These are phyloP conservation scores for Penicillium ochrochloron DNA, from an alignment of 495 filamentous ascomycete genomes.

Conservation along the genomic window DNA sequence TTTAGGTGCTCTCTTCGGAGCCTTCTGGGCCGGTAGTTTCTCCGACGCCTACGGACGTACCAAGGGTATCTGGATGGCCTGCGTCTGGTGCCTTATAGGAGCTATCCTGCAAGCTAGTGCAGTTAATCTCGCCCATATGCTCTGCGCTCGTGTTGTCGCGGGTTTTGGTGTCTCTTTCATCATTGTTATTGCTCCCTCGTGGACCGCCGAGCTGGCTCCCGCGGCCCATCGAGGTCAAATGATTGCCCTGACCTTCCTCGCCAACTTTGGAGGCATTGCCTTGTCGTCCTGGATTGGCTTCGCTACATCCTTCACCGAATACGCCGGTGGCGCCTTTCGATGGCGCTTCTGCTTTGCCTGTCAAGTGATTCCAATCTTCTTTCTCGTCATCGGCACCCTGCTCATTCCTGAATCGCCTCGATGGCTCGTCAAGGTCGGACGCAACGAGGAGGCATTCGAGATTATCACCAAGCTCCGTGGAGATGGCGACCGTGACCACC, in stretches of 20 bases:
- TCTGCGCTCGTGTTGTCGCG: conserved; percentile 53
- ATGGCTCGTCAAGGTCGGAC: conserved; percentile 43
- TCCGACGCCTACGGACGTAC: conserved; percentile 54
- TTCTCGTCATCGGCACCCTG: conserved; percentile 46
- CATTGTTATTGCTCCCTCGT: conserved; percentile 58
- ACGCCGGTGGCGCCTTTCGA: conserved; percentile 43
- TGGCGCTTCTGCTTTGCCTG: conserved; percentile 61
- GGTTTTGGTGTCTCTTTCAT: conserved; percentile 59
- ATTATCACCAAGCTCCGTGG: conserved; percentile 58
- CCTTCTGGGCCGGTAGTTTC: conserved; percentile 51
- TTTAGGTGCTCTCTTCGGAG: conserved; percentile 51
- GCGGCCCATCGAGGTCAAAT: conserved; percentile 12
- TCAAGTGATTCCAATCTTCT: conserved; percentile 54
- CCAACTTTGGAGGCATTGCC: conserved; percentile 57
- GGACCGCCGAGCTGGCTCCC: conserved; percentile 25
- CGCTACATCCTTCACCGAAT: conserved; percentile 43
- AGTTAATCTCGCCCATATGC: conserved; percentile 57
- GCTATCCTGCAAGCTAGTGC: conserved; percentile 51
- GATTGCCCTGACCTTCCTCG: conserved; percentile 44
- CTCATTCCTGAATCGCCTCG: conserved; percentile 50
- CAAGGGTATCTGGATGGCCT: conserved; percentile 50
- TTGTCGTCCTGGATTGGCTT: conserved; percentile 63
- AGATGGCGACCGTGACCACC: conserved; percentile 27
- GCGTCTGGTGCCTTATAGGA: conserved; percentile 47
- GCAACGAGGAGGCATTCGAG: conserved; percentile 49